Conservation (phyloP, 768 basidiomycete species). For the Suillus paluster region DNA sequence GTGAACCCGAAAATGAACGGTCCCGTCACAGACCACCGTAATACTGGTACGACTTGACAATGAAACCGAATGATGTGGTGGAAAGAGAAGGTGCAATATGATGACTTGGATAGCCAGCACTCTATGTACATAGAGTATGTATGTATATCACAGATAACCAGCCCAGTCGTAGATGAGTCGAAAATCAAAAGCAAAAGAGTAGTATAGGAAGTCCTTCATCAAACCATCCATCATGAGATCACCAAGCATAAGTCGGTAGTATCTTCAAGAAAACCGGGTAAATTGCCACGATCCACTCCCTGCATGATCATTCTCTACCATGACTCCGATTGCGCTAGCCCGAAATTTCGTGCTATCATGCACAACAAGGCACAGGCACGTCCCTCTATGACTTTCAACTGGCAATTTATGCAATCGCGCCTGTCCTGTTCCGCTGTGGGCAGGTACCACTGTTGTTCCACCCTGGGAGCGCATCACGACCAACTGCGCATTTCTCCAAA, state of each 20-base stretch:
- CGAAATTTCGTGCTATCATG: conserved; percentile 7
- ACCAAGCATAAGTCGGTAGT: neutral
- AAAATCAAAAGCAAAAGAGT: neutral
- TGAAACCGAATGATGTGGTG: too few species aligned
- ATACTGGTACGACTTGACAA: too few species aligned
- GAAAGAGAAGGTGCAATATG: too few species aligned
- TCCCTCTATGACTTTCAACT: conserved; percentile 5
- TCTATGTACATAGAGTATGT: too few species aligned
- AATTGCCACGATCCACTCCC: conserved; percentile 9
- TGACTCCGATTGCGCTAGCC: conserved; percentile 10
- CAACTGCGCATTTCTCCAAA: conserved; percentile 5
- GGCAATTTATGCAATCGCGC: conserved; percentile 11
- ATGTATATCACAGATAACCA: too few species aligned
- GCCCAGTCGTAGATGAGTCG: too few species aligned
- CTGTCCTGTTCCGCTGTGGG: conserved; percentile 7
- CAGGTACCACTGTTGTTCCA: conserved; percentile 7
- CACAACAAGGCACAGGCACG: conserved; percentile 9
- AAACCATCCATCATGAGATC: neutral
- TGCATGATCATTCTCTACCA: conserved; percentile 8
- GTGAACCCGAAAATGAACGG: too few species aligned
- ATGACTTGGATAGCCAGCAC: too few species aligned
- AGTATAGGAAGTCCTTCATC: too few species aligned
- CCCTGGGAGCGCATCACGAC: conserved; percentile 10
- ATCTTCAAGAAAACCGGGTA: conserved; percentile 12
- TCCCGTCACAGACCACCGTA: too few species aligned